Evolutionary conservation across 805 yeast genomes (phyloP).

Genomic region (Candida gorgasii): DNA sequence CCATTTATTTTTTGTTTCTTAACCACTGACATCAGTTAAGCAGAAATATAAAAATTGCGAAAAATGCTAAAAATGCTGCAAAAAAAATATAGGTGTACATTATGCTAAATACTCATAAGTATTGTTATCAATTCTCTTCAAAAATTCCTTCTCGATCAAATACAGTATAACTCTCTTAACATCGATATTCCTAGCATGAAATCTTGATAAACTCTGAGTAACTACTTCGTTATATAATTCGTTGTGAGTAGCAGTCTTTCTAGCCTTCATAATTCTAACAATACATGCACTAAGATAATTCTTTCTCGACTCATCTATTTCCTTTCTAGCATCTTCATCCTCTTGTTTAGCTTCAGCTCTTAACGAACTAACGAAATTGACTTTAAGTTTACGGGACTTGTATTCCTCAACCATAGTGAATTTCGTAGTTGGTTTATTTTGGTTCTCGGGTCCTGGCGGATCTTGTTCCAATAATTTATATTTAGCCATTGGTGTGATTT

Average conservation of each 20-base stretch:
- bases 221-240: constrained; percentile 84
- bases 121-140: constrained; percentile 73
- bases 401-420: constrained; percentile 79
- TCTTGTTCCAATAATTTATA: constrained; percentile 69
- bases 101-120: constrained; percentile 81
- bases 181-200: constrained; percentile 82
- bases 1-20: constrained; percentile 4
- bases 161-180: constrained; percentile 84
- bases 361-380: constrained; percentile 69
- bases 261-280: constrained; percentile 94
- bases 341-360: constrained; percentile 60
- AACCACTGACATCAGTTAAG: constrained; percentile 1
- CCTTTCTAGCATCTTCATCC: constrained; percentile 70
- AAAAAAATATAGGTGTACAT: not conserved
- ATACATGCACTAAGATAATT: constrained; percentile 88
- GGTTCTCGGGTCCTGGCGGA: constrained; percentile 61
- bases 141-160: constrained; percentile 82
- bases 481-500: constrained; percentile 76
- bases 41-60: not conserved
- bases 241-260: constrained; percentile 76
- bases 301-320: constrained; percentile 83
- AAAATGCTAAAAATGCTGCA: not conserved
- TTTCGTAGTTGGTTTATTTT: constrained; percentile 47
- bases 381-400: constrained; percentile 78
- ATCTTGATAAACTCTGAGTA: constrained; percentile 78